These are phyloP conservation scores for Populus hybrid DNA, from an alignment of 441 rosid genomes.

Conservation along the genomic window DNA sequence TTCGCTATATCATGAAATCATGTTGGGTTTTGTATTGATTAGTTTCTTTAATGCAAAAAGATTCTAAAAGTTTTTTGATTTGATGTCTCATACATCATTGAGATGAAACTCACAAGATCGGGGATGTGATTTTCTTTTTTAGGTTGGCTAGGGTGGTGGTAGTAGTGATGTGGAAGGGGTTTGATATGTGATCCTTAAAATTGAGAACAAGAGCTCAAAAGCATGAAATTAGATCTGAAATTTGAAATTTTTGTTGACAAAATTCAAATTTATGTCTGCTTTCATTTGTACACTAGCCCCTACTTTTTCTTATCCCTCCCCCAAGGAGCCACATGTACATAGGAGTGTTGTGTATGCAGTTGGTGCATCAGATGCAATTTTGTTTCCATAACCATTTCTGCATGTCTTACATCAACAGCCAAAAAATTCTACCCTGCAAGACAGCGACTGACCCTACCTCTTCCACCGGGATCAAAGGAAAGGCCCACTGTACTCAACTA, in stretches of 20 bases:
- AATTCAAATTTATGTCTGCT: neutral
- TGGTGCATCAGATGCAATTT: constrained; percentile 11
- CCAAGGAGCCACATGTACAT: neutral
- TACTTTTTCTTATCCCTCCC: neutral
- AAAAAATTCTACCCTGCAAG: constrained; percentile 91
- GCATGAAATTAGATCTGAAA: neutral
- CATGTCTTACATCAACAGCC: constrained; percentile 43
- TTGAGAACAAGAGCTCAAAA: neutral
- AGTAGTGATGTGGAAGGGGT: neutral
- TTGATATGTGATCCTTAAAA: neutral
- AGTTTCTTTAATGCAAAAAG: neutral
- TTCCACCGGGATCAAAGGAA: constrained; percentile 69
- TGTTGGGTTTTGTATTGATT: neutral
- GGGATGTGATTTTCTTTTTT: neutral
- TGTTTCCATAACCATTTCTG: constrained; percentile 5
- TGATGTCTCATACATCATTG: neutral
- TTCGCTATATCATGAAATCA: neutral
- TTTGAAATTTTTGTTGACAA: neutral
- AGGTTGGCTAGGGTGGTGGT: neutral
- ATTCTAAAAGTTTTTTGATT: neutral
- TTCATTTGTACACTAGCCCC: neutral
- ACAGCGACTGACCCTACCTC: constrained; percentile 90
- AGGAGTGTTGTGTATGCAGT: neutral
- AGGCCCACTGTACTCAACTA: constrained; percentile 58
- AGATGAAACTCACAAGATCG: neutral